These are phyloP conservation scores for Kingdonia uniflora DNA, from an alignment of 164 flowering plant species.

Conservation along the genomic window DNA sequence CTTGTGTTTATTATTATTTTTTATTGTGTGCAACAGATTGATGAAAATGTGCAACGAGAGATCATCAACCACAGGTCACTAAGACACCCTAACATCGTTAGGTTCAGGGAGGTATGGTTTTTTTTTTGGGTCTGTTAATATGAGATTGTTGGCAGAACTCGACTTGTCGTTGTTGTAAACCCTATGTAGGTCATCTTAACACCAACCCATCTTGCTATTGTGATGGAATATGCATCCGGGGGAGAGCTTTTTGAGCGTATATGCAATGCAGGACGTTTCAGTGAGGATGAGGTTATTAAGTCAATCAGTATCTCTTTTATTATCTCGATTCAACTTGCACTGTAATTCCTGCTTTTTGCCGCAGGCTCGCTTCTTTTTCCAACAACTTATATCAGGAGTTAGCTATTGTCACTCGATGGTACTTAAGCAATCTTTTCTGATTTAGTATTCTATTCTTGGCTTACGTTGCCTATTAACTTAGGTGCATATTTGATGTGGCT, in stretches of 20 bases:
- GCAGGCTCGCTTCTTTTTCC: conserved; percentile 92
- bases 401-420: too few species aligned
- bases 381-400: too few species aligned
- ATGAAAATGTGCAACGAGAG: conserved; percentile 83
- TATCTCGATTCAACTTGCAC: too few species aligned
- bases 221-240: conserved; percentile 94
- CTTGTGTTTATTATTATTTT: too few species aligned
- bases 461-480: too few species aligned
- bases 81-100: conserved; percentile 80
- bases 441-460: conserved; percentile 1
- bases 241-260: conserved; percentile 93
- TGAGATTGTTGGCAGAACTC: neutral
- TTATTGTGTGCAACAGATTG: conserved; percentile 44
- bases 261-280: conserved; percentile 89
- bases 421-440: conserved; percentile 4
- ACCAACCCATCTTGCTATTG: conserved; percentile 88
- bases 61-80: conserved; percentile 89
- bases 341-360: conserved; percentile 7
- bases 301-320: too few species aligned
- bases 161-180: neutral
- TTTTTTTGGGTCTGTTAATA: neutral
- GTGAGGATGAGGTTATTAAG: conserved; percentile 75
- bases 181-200: conserved; percentile 67
- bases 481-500: conserved; percentile 5
- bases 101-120: conserved; percentile 61